Evolutionary conservation across 345 rosid genomes (phyloP), one percentile per base, ranked within the genome.

Genomic region (Salix viminalis): DNA sequence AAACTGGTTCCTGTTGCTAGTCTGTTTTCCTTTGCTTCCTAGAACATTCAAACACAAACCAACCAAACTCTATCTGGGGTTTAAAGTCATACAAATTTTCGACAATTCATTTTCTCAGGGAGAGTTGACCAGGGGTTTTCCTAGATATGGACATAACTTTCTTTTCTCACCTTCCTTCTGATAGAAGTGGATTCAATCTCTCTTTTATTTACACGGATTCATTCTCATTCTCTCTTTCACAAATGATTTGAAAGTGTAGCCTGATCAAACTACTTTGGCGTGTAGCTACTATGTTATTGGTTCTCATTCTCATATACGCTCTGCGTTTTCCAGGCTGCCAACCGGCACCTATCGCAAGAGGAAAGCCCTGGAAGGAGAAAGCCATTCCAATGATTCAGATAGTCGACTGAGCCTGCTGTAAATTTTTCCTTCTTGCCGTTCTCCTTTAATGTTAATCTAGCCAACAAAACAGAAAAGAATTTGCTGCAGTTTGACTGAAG

Each of bases 311-410:
- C 30, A 52, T 48, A 32, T 28, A 1, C 21, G 32, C n/a, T 68
- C 54, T 73, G 37, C 71, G n/a, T 72, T 42, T 36, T 66, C 5
- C 75, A 92, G 98, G 90, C 84, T 89, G 80, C 92, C 92, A 18
- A 88, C 76, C 39, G 90, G 90, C 46, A 76, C 42, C 7, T 83
- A 82, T 77, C 85, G 79, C 73, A 90, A 87, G 89, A 84, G 84
- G 78, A 87, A 84, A 78, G 89, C 84, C 62, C 83, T 79, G 1
- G 88, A 87, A 67, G 82, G 83, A 77, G 90, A 84, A 76, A 89
- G 84, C 65, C 83, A 77, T 26, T 88, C 90, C 64, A 83, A 77
- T 30, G 88, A 87, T n/a, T 86, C 89, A 1, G 88, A 65, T 76
- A 84, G 80, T 69, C 85, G 74, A 60, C 16, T 83, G 70, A 79